Evolutionary conservation across 2,329 filamentous ascomycete genomes (phyloP).

Genomic region (Neofusicoccum sp.): DNA sequence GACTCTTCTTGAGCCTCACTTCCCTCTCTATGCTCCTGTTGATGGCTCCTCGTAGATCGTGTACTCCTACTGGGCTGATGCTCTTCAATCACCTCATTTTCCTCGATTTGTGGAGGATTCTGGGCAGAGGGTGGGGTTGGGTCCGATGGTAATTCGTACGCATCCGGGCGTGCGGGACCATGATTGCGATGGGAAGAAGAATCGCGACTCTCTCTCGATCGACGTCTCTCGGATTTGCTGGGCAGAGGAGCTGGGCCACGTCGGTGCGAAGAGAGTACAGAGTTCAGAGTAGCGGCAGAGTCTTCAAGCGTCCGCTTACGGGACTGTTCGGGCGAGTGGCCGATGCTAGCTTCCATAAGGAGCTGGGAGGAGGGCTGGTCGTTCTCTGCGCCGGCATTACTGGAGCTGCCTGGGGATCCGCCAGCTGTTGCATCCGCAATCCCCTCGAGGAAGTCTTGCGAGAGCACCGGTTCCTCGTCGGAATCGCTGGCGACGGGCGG

Average conservation of each 20-base stretch:
- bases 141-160: neutral
- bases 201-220: neutral
- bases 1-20: neutral
- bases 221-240: neutral
- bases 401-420: neutral
- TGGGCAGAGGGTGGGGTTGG: neutral
- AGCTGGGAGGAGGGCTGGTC: neutral
- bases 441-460: slow-evolving; percentile 1
- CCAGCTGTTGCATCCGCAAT: neutral
- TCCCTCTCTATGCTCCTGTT: neutral
- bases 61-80: neutral
- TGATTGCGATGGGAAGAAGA: neutral
- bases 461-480: neutral
- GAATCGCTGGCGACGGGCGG: neutral
- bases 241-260: neutral
- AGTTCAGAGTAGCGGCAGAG: neutral
- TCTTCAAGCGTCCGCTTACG: neutral
- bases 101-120: neutral
- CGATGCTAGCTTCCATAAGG: neutral
- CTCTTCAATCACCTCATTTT: neutral
- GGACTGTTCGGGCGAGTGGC: neutral
- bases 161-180: neutral
- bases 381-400: neutral
- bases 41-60: neutral
- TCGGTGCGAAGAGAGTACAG: neutral